Conservation (phyloP, 129 eudicot genomes). For the Escallonia rubra region DNA sequence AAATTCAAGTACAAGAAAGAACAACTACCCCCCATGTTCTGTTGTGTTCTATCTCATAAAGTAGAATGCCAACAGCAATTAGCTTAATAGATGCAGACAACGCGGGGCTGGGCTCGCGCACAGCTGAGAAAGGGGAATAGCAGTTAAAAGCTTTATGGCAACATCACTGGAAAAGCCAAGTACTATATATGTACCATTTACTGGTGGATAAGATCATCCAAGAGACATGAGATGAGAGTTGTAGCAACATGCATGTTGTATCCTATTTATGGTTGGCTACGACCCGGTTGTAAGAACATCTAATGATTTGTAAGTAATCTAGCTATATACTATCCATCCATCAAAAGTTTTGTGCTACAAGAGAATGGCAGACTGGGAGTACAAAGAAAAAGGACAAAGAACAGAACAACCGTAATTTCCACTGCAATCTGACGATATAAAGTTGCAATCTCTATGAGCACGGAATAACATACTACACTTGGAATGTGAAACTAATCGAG, state of each 20-base stretch:
- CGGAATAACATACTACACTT: too few species aligned
- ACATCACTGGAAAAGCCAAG: slow-evolving; percentile 27
- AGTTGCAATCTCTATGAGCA: too few species aligned
- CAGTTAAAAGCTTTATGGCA: slow-evolving; percentile 22
- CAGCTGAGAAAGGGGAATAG: background rate
- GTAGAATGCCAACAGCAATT: slow-evolving; percentile 21
- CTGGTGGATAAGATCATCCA: slow-evolving; percentile 3
- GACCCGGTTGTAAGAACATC: background rate
- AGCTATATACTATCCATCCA: too few species aligned
- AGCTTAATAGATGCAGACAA: background rate
- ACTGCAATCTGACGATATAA: too few species aligned
- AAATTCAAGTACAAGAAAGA: slow-evolving; percentile 34
- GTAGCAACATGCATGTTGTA: background rate
- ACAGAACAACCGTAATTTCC: too few species aligned
- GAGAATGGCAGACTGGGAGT: too few species aligned
- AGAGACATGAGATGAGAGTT: background rate
- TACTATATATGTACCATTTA: slow-evolving; percentile 17
- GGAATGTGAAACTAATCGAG: too few species aligned
- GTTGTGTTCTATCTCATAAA: slow-evolving; percentile 15
- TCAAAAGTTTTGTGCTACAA: too few species aligned
- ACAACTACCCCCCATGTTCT: slow-evolving; percentile 16
- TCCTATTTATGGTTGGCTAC: background rate
- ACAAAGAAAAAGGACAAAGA: too few species aligned
- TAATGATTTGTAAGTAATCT: too few species aligned
- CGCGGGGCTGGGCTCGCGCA: background rate